Evolutionary conservation across 2,329 filamentous ascomycete genomes (phyloP).

Genomic region (Tetracladium maxilliforme): DNA sequence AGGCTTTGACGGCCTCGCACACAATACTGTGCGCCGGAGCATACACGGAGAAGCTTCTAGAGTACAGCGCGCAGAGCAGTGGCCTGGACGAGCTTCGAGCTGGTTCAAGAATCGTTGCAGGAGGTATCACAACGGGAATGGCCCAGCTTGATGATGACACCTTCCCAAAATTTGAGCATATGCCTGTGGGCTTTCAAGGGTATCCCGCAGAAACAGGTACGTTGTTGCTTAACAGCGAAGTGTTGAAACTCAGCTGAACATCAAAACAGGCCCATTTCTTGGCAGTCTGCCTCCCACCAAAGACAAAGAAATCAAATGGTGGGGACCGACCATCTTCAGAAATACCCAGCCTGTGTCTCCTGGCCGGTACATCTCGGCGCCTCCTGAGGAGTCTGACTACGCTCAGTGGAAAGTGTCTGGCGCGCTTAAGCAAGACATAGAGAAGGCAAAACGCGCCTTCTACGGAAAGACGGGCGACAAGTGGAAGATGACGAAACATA

Average conservation of each 20-base stretch:
- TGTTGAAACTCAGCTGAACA: no score
- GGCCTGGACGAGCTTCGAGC: conserved; percentile 31
- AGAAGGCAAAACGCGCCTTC: conserved; percentile 21
- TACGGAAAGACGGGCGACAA: conserved; percentile 24
- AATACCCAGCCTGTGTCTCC: conserved; percentile 32
- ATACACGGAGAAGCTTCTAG: conserved; percentile 39
- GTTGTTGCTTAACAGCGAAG: no score
- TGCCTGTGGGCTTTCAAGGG: no score
- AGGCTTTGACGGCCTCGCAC: conserved; percentile 28
- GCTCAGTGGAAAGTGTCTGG: conserved; percentile 20
- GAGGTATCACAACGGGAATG: no score
- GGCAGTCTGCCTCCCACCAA: conserved; percentile 31
- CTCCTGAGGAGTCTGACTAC: conserved; percentile 26
- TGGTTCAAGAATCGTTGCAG: no score
- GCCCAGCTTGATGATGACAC: no score
- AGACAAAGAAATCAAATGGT: conserved; percentile 42
- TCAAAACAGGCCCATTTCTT: no score
- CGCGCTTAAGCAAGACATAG: conserved; percentile 25
- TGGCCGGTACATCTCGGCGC: conserved; percentile 35
- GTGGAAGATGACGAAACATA: conserved; percentile 23
- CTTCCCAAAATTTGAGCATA: no score
- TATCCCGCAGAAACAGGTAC: no score
- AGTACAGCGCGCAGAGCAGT: conserved; percentile 30
- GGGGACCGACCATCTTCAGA: conserved; percentile 41
- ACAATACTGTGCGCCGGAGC: conserved; percentile 40